These are phyloP conservation scores for Entophlyctis luteolus DNA, from an alignment of 192 early-diverging fungal species.

Conservation along the genomic window DNA sequence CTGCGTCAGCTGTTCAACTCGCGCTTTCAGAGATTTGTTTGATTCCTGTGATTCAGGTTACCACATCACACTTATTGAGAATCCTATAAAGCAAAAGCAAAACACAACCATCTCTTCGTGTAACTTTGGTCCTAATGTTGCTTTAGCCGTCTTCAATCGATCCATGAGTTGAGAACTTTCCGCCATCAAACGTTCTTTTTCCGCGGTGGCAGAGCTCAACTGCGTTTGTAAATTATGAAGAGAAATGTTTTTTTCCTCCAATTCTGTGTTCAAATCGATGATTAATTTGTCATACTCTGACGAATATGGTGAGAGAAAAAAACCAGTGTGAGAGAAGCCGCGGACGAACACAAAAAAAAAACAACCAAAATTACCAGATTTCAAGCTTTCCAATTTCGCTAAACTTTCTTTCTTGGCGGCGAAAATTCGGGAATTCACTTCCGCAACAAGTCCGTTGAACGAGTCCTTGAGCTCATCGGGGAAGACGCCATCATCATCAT, in stretches of 20 bases:
- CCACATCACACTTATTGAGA: too few relatives aligned
- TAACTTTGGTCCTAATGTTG: constrained; percentile 72
- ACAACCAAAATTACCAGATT: neutral
- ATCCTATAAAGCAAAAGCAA: neutral
- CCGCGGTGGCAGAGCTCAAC: constrained; percentile 18
- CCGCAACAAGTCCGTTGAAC: too few relatives aligned
- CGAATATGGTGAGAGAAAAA: neutral
- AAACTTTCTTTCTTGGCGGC: too few relatives aligned
- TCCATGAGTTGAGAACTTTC: constrained; percentile 71
- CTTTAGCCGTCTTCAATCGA: constrained; percentile 75
- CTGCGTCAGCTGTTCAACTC: constrained; percentile 6
- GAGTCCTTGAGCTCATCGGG: too few relatives aligned
- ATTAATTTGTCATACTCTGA: constrained; percentile 21
- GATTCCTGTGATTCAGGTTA: constrained; percentile 20
- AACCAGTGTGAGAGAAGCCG: neutral
- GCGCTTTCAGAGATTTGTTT: constrained; percentile 15
- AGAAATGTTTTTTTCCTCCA: constrained; percentile 11
- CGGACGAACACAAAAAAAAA: neutral
- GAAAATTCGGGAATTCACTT: too few relatives aligned
- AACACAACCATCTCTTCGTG: constrained; percentile 70
- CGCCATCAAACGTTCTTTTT: constrained; percentile 47
- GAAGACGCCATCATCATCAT: too few relatives aligned
- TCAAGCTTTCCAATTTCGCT: too few relatives aligned
- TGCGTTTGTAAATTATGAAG: constrained; percentile 3
- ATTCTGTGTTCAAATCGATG: constrained; percentile 21